These are phyloP conservation scores for Oryza longistaminata DNA, from an alignment of 176 grass and related monocot species.

Conservation along the genomic window DNA sequence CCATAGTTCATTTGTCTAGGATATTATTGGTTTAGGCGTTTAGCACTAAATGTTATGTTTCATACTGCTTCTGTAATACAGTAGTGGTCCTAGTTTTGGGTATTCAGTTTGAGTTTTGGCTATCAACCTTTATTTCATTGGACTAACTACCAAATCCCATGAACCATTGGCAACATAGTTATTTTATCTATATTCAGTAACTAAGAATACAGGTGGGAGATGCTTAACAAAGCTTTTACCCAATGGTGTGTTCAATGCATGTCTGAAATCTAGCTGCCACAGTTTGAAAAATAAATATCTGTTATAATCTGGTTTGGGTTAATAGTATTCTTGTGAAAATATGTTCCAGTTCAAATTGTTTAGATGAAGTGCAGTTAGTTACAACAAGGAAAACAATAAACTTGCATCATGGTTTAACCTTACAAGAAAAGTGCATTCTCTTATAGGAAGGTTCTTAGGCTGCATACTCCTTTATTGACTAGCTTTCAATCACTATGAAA, in stretches of 20 bases:
- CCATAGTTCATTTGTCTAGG: neutral
- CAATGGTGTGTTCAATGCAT: neutral
- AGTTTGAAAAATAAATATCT: neutral
- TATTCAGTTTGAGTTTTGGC: neutral
- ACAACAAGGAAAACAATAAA: neutral
- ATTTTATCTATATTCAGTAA: neutral
- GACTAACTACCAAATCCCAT: neutral
- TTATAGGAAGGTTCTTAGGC: neutral
- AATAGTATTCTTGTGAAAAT: neutral
- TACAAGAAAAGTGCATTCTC: neutral
- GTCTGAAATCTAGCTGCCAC: neutral
- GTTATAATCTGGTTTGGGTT: neutral
- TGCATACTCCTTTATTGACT: neutral
- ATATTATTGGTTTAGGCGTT: neutral
- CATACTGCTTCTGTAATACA: neutral
- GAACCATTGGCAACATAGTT: conserved; percentile 1
- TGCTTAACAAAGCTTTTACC: neutral
- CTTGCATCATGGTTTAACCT: neutral
- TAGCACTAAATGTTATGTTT: neutral
- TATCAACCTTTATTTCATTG: neutral
- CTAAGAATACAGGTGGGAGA: neutral
- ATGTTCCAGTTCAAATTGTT: neutral
- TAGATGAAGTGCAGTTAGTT: neutral
- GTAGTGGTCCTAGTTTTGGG: neutral
- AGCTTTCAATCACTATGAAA: neutral